phyloP scores from a whole-genome alignment of 31 red algal species.

The Odonthalia washingtoniensis region DNA sequence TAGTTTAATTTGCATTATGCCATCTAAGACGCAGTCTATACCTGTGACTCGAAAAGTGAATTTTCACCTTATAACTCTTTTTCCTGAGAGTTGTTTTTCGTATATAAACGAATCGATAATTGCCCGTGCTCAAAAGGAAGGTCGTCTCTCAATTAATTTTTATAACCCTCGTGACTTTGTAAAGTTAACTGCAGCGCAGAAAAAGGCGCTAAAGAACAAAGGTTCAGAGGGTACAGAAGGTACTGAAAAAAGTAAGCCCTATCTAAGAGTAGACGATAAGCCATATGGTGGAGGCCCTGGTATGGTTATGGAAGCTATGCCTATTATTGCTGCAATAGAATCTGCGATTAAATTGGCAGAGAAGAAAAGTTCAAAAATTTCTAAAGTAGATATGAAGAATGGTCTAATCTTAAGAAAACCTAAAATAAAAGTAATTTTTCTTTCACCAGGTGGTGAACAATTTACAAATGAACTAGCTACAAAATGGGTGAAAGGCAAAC shows the following conservation, averaged over 20 bases:
- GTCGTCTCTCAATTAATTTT: conserved; percentile 4
- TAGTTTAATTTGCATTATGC: too few species aligned
- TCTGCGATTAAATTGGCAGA: neutral
- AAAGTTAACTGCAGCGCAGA: neutral
- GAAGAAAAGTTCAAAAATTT: too few species aligned
- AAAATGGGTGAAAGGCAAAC: neutral
- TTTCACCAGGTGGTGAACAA: conserved; percentile 11
- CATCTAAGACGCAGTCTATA: too few species aligned
- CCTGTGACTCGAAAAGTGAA: conserved; percentile 9
- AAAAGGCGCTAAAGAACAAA: too few species aligned
- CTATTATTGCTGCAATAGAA: conserved; percentile 1
- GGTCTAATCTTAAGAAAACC: conserved; percentile 7
- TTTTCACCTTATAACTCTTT: conserved; percentile 21
- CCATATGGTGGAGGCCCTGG: conserved; percentile 23
- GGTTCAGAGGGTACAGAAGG: too few species aligned
- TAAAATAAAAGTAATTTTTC: neutral
- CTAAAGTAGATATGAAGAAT: too few species aligned
- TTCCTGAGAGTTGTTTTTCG: conserved; percentile 3
- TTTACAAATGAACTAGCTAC: conserved; percentile 13
- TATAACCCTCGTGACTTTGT: conserved; percentile 9
- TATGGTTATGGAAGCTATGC: conserved; percentile 8
- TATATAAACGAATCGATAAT: conserved; percentile 24
- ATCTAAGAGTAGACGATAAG: conserved; percentile 4
- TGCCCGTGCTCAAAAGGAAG: conserved; percentile 3
- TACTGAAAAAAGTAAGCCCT: neutral